Percentiles rank a stretch among this genome's conserved stretches.
Conservation (phyloP, 2,329 filamentous ascomycete species). For the Aspergillus calidoustus region DNA sequence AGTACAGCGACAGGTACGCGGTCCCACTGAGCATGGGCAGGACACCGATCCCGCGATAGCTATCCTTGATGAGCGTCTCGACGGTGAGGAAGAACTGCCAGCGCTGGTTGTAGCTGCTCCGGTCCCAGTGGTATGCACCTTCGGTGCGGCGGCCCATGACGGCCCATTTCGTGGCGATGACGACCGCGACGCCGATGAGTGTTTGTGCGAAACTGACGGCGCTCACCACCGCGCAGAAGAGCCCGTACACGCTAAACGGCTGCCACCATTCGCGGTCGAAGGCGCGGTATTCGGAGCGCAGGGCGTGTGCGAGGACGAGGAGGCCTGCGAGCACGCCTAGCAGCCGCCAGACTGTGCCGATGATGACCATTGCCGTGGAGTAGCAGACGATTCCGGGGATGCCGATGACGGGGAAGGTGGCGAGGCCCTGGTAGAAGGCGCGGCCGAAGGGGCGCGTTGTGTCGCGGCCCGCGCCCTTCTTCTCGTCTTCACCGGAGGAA, state of each 20-base stretch:
- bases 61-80: slow-evolving; percentile 56
- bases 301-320: not conserved
- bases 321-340: not conserved
- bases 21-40: slow-evolving; percentile 60
- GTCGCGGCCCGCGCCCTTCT: slow-evolving; percentile 39
- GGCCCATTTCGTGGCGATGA: slow-evolving; percentile 57
- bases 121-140: slow-evolving; percentile 64
- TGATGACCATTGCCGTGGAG: not conserved
- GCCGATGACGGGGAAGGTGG: slow-evolving; percentile 6
- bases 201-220: slow-evolving; percentile 1
- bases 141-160: slow-evolving; percentile 56
- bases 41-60: slow-evolving; percentile 57
- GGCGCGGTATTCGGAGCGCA: not conserved
- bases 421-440: slow-evolving; percentile 46
- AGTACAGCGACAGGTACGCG: slow-evolving; percentile 58
- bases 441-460: slow-evolving; percentile 52
- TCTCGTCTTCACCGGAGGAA: slow-evolving; percentile 15
- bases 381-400: slow-evolving; percentile 9
- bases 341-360: slow-evolving; percentile 4
- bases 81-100: slow-evolving; percentile 61
- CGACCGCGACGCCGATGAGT: slow-evolving; percentile 48
- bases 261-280: slow-evolving; percentile 14
- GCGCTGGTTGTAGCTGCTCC: slow-evolving; percentile 60
- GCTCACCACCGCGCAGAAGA: not conserved
- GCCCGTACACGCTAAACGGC: slow-evolving; percentile 7